A percentile compares a stretch with the other conserved stretches of the same genome.
These are phyloP conservation scores for Coemansia pectinata DNA, from an alignment of 192 early-diverging fungal species.

Conservation along the genomic window DNA sequence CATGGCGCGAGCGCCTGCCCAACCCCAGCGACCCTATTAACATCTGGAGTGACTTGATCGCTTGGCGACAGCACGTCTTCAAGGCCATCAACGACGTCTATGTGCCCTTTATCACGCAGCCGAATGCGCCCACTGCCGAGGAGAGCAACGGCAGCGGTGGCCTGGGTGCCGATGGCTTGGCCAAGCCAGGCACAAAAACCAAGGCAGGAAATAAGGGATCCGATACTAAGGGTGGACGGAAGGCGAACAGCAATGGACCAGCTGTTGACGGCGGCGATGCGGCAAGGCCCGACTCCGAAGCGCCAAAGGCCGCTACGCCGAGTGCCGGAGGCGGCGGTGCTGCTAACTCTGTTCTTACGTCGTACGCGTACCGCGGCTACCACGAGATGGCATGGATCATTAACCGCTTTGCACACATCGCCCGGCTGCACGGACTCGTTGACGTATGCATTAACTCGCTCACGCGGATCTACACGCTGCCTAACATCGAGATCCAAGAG, in stretches of 20 bases:
- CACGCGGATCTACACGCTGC: conserved; percentile 97
- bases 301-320: conserved; percentile 10
- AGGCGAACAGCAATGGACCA: conserved; percentile 14
- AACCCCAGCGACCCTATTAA: conserved; percentile 98
- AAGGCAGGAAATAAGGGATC: conserved; percentile 52
- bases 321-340: not conserved
- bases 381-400: conserved; percentile 99
- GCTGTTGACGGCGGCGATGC: conserved; percentile 16
- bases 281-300: conserved; percentile 15
- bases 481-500: conserved; percentile 99
- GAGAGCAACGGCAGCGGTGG: conserved; percentile 7
- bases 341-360: conserved; percentile 56
- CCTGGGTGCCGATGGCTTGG: not conserved
- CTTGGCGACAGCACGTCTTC: conserved; percentile 98
- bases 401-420: conserved; percentile 97
- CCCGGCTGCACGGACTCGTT: conserved; percentile 90
- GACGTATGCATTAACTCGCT: conserved; percentile 92
- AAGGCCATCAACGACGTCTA: conserved; percentile 95
- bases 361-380: conserved; percentile 95
- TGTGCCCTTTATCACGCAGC: conserved; percentile 72
- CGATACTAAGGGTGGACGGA: conserved; percentile 49
- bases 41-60: conserved; percentile 96
- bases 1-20: conserved; percentile 96
- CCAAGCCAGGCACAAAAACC: conserved; percentile 13
- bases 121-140: conserved; percentile 8